Evolutionary conservation across 192 early-diverging fungal species (phyloP), one percentile per base, ranked within the genome.

Genomic region (Coemansia sp.): DNA sequence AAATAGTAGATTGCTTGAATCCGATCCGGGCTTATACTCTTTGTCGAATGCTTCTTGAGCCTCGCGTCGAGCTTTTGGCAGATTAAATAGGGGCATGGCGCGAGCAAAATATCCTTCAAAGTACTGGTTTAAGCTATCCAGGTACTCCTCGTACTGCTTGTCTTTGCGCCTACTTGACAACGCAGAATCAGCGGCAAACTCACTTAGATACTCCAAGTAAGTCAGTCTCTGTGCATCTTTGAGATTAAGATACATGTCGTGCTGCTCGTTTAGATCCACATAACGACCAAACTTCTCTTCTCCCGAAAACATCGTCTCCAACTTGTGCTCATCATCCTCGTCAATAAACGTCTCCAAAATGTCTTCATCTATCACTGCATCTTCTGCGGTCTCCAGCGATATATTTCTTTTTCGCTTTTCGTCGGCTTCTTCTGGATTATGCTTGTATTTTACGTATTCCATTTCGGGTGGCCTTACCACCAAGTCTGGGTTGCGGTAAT

Each of bases 261-360:
- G 85, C 56, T 87, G 68, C 15, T 72, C 82, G 56, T 97, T 84
- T 19, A 98, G 77, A 65, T 98, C 94, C 66, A 98, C 68, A 52
- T 90, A 92, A 38, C 84, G 80, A 41, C 96, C 94, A 33, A 83
- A 52, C 3, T 79, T 68, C 70, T 98, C 94, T 74, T 98, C 96
- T 16, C 92, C 94, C n/a, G 90, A 91, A 67, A 96, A 97, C 66
- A 90, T 78, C 9, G 82, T 87, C 45, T 98, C 93, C 31, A 97
- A 52, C 40, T 51, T 43, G 6, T 51, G 41, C 50, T 46, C 28
- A 15, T 70, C 68, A 15, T 84, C 89, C 63, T 61, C 56, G 15
- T 57, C 35, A 15, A 70, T 47, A 61, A 62, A 80, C 13, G 62
- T 68, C 44, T 65, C 57, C 23, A 21, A 40, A 28, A 44, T 36